These are phyloP conservation scores for Lactarius evosmus DNA, from an alignment of 768 basidiomycete genomes.

Conservation along the genomic window DNA sequence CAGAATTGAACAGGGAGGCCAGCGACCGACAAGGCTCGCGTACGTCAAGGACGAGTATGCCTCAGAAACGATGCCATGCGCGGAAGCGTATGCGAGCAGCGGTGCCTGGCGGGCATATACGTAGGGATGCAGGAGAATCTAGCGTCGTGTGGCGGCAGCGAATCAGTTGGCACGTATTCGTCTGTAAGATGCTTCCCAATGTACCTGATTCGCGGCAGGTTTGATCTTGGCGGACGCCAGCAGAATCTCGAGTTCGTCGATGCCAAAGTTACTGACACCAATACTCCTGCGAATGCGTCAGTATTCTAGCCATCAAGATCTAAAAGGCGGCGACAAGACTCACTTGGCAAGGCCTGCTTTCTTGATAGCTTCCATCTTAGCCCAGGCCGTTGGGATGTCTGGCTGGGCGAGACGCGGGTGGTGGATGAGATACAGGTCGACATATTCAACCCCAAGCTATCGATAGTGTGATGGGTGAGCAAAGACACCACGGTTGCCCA, in stretches of 20 bases:
- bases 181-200: background rate
- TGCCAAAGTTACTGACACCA: constrained; percentile 67
- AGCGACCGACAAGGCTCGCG: constrained; percentile 25
- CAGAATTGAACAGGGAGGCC: background rate
- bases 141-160: background rate
- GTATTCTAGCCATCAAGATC: background rate
- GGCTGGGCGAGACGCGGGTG: constrained; percentile 49
- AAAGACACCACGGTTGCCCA: background rate
- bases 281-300: constrained; percentile 51
- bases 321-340: constrained; percentile 11
- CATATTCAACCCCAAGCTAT: constrained; percentile 60
- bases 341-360: constrained; percentile 57
- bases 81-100: constrained; percentile 53
- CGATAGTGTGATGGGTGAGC: background rate
- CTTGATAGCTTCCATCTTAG: constrained; percentile 57
- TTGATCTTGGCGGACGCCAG: constrained; percentile 58
- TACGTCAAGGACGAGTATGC: constrained; percentile 69
- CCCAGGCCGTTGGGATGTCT: constrained; percentile 62
- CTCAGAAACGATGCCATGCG: constrained; percentile 63
- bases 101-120: constrained; percentile 52
- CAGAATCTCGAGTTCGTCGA: constrained; percentile 51
- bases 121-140: constrained; percentile 74
- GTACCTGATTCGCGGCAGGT: constrained; percentile 67
- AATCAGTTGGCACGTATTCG: constrained; percentile 2
- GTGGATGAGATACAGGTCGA: constrained; percentile 74